phyloP scores from a whole-genome alignment of 495 filamentous ascomycete species.

The Penicillium psychrofluorescens region DNA sequence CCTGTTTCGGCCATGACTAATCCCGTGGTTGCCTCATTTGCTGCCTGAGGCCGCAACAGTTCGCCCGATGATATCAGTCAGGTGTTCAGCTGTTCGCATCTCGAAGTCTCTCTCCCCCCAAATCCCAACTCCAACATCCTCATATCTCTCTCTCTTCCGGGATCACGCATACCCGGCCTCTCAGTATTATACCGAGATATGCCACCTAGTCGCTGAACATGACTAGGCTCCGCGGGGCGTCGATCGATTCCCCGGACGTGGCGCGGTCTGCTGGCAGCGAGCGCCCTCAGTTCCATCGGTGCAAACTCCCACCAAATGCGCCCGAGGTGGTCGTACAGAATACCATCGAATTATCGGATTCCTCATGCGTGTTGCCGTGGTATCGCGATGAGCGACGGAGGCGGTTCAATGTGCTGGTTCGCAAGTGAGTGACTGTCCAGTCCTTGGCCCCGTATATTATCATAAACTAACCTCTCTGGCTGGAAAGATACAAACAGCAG shows the following conservation, averaged over 20 bases:
- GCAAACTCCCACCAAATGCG: constrained; percentile 42
- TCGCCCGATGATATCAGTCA: constrained; percentile 17
- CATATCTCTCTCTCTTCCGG: not conserved
- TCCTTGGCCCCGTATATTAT: too few relatives aligned
- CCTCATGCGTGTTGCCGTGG: constrained; percentile 37
- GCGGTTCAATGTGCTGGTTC: constrained; percentile 46
- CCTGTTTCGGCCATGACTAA: too few relatives aligned
- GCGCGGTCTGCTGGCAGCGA: constrained; percentile 20
- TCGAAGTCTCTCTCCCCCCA: not conserved
- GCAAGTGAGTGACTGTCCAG: constrained; percentile 29
- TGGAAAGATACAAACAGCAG: constrained; percentile 67
- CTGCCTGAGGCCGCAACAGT: constrained; percentile 13
- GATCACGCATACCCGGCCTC: not conserved
- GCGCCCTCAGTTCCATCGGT: constrained; percentile 25
- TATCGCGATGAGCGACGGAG: constrained; percentile 44
- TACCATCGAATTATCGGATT: constrained; percentile 41
- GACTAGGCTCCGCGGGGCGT: constrained; percentile 43
- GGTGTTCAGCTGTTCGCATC: not conserved
- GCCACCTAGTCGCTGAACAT: constrained; percentile 23
- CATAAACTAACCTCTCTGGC: not conserved
- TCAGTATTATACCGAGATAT: constrained; percentile 12
- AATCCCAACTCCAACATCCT: not conserved
- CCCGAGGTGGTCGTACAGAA: constrained; percentile 40
- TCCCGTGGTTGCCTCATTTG: too few relatives aligned
- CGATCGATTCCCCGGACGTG: constrained; percentile 27